Conservation (phyloP, 768 basidiomycete genomes). For the Lactarius quietus region DNA sequence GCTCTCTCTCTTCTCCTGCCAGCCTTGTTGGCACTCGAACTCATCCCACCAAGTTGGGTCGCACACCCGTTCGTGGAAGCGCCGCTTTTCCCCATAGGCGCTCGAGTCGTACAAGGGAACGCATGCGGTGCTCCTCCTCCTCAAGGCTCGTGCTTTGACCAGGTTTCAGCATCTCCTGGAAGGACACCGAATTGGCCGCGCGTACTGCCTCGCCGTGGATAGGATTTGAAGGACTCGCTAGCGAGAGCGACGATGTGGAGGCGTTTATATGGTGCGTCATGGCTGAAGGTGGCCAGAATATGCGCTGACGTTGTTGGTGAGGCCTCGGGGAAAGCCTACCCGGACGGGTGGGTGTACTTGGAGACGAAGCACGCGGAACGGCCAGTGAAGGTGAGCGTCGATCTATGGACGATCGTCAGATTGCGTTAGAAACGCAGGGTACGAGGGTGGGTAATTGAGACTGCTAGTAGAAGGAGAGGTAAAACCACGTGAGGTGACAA, state of each 20-base stretch:
- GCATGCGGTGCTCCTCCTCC: too few species aligned
- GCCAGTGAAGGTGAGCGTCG: conserved; percentile 41
- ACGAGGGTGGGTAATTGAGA: conserved; percentile 34
- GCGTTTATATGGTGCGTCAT: conserved; percentile 56
- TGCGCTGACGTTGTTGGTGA: conserved; percentile 23
- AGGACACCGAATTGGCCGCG: conserved; percentile 57
- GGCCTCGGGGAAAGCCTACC: conserved; percentile 11
- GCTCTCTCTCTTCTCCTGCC: conserved; percentile 77
- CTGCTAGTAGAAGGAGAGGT: conserved; percentile 50
- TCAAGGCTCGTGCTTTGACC: conserved; percentile 53
- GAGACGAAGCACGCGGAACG: conserved; percentile 23
- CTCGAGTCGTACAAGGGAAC: too few species aligned
- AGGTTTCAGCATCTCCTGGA: conserved; percentile 61
- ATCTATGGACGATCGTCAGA: conserved; percentile 32
- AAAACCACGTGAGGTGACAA: conserved; percentile 42
- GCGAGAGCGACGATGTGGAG: conserved; percentile 53
- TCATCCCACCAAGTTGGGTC: too few species aligned
- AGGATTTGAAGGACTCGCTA: conserved; percentile 42
- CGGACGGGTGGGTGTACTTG: conserved; percentile 21
- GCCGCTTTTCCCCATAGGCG: too few species aligned
- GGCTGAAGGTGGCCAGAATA: conserved; percentile 30
- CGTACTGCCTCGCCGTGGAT: conserved; percentile 72
- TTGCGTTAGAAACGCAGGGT: conserved; percentile 32
- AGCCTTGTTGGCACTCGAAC: too few species aligned
- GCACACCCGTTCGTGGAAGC: too few species aligned